Percentiles rank a stretch among this genome's conserved stretches.
Conservation (phyloP, 2,329 filamentous ascomycete species). For the Pseudogymnoascus sp. region DNA sequence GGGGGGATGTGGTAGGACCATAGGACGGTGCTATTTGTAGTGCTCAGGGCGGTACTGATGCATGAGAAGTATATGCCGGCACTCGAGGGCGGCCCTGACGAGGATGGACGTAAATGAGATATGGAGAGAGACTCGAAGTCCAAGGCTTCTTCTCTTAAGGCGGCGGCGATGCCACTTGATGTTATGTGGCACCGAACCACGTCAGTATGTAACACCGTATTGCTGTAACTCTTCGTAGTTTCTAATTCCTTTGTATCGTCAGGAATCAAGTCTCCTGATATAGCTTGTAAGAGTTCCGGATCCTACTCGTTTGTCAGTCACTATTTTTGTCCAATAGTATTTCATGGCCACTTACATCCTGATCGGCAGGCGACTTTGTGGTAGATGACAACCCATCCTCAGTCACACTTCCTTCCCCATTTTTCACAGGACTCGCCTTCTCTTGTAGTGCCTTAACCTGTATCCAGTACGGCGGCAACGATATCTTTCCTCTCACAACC, state of each 20-base stretch:
- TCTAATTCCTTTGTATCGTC: not conserved
- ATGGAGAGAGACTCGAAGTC: conserved; percentile 17
- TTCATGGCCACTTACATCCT: not conserved
- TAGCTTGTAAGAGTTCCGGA: not conserved
- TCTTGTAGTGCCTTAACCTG: conserved; percentile 32
- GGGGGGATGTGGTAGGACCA: conserved; percentile 53
- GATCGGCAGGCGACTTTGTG: not conserved
- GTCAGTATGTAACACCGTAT: not conserved
- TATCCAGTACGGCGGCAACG: conserved; percentile 53
- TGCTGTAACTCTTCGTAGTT: not conserved
- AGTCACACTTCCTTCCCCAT: not conserved
- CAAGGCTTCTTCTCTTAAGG: not conserved
- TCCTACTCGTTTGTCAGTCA: not conserved
- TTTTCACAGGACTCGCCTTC: conserved; percentile 1
- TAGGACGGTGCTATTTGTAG: conserved; percentile 44
- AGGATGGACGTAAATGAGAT: conserved; percentile 16
- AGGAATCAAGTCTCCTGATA: not conserved
- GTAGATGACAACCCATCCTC: not conserved
- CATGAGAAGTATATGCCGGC: conserved; percentile 49
- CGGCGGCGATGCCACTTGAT: not conserved
- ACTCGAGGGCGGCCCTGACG: conserved; percentile 12
- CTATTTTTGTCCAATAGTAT: no score
- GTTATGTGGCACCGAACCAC: conserved; percentile 1
- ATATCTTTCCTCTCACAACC: conserved; percentile 42
- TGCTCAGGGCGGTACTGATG: conserved; percentile 46